Base-by-base conservation (phyloP, 352 stramenopile genomes). In the Pythium myriotylum region DNA sequence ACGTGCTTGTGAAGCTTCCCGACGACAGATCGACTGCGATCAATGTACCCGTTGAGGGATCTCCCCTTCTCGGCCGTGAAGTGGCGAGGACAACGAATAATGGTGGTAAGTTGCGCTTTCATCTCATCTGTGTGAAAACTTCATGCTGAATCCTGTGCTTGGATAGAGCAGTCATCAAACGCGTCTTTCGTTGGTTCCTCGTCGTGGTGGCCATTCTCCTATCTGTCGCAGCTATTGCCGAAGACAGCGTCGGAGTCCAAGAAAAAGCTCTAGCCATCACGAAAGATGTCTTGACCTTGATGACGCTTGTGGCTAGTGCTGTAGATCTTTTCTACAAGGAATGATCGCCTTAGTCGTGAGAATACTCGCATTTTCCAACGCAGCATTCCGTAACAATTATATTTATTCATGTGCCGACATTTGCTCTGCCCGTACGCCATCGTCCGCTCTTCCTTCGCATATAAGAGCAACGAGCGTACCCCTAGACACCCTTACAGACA, bases 1-100 rank as follows among this genome's bases (percentile, higher is more conserved):
- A 59, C 51, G 37, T 59, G 51, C 24, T 59, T 22, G 51, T 59
- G n/a, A n/a, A n/a, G n/a, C n/a, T n/a, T n/a, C n/a, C n/a, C n/a
- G n/a, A n/a, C n/a, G n/a, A n/a, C n/a, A n/a, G 37, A 59, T 59
- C 51, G n/a, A 48, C 51, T 39, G 20, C 37, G 51, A 59, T 49
- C 20, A 47, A 48, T 9, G 22, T 35, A n/a, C 37, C 39, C 20
- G 23, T 22, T 35, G 51, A 58, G 5, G 9, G 24, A 35, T 48
- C 51, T 48, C 17, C 20, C 35, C 20, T 49, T 35, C 35, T 58
- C 22, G 32, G 33, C 50, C 37, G 19, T 47, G 37, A 45, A 37
- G 50, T 57, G 50, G 22, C 33, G 50, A 57, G 50, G 22, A 47
- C 22, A n/a, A n/a, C 35, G 50, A 47, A 54, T n/a, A 17, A 29